These are phyloP conservation scores for Neonectria sp. DNA, from an alignment of 2,329 filamentous ascomycete genomes.

Conservation along the genomic window DNA sequence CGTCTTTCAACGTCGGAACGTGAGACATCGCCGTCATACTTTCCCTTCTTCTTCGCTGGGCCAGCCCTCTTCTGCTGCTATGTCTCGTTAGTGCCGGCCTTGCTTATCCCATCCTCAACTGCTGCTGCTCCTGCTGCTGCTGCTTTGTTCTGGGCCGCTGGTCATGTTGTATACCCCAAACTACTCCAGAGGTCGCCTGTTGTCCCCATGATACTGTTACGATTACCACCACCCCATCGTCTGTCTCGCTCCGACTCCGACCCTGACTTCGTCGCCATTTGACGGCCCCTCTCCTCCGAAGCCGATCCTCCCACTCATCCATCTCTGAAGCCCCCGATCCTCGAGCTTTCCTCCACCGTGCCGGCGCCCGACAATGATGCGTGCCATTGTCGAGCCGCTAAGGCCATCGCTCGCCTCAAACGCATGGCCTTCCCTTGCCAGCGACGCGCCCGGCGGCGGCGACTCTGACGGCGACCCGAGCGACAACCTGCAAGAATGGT, in stretches of 20 bases:
- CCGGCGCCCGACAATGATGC: slow-evolving; percentile 46
- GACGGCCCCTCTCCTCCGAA: not conserved
- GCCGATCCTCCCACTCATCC: slow-evolving; percentile 30
- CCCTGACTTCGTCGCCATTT: slow-evolving; percentile 14
- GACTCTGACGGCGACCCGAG: slow-evolving; percentile 53
- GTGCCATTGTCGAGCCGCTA: slow-evolving; percentile 43
- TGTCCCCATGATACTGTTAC: slow-evolving; percentile 43
- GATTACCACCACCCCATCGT: slow-evolving; percentile 29
- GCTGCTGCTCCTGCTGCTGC: slow-evolving; percentile 25
- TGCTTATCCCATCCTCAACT: slow-evolving; percentile 1
- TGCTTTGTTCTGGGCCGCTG: slow-evolving; percentile 29
- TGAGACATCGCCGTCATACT: slow-evolving; percentile 24
- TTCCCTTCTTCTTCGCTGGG: slow-evolving; percentile 3
- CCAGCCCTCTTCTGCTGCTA: slow-evolving; percentile 4
- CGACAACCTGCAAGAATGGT: slow-evolving; percentile 79
- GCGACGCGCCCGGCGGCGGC: slow-evolving; percentile 35
- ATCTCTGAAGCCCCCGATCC: slow-evolving; percentile 36
- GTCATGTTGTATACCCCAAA: slow-evolving; percentile 42
- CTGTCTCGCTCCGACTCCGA: slow-evolving; percentile 19
- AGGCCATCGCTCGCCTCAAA: slow-evolving; percentile 40
- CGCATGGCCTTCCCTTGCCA: slow-evolving; percentile 34
- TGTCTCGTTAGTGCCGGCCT: slow-evolving; percentile 14
- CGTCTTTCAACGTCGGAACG: slow-evolving; percentile 3
- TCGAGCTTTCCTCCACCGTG: slow-evolving; percentile 29
- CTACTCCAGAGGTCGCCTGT: slow-evolving; percentile 39